These are phyloP conservation scores for Gloeostereum incarnatum DNA, from an alignment of 768 basidiomycete genomes.

Conservation along the genomic window DNA sequence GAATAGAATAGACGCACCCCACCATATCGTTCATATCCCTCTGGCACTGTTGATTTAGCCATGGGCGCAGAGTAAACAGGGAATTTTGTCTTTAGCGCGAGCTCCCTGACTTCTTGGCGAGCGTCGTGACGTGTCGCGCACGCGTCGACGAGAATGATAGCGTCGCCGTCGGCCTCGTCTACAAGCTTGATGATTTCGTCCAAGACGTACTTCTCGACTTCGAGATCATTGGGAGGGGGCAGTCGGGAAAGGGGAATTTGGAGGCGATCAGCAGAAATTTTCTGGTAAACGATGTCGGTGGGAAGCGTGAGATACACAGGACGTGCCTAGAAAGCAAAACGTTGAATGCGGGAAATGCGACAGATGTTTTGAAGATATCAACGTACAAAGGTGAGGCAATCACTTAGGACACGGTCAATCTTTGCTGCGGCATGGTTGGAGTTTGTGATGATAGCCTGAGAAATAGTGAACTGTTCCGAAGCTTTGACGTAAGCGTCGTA, in stretches of 20 bases:
- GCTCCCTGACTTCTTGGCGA: slow-evolving; percentile 48
- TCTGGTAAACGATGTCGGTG: slow-evolving; percentile 66
- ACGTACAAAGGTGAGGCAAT: slow-evolving; percentile 49
- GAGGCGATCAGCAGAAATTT: slow-evolving; percentile 59
- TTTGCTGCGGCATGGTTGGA: slow-evolving; percentile 48
- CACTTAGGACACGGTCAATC: slow-evolving; percentile 73
- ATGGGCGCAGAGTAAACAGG: slow-evolving; percentile 71
- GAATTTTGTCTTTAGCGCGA: slow-evolving; percentile 56
- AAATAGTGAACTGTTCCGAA: slow-evolving; percentile 62
- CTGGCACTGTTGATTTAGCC: slow-evolving; percentile 75
- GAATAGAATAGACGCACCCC: slow-evolving; percentile 42
- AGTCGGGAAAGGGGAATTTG: slow-evolving; percentile 43
- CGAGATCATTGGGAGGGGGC: slow-evolving; percentile 42
- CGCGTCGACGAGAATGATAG: slow-evolving; percentile 73
- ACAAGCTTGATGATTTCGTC: slow-evolving; percentile 62
- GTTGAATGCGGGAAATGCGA: background rate
- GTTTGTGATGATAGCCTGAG: slow-evolving; percentile 51
- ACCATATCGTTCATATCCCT: slow-evolving; percentile 64
- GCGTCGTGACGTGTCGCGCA: slow-evolving; percentile 70
- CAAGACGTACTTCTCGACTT: slow-evolving; percentile 60
- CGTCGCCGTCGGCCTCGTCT: slow-evolving; percentile 54
- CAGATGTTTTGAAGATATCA: background rate
- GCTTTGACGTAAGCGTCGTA: slow-evolving; percentile 77
- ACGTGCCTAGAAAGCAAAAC: slow-evolving; percentile 39
- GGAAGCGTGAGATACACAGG: slow-evolving; percentile 87